These are phyloP conservation scores for Paraglomus occultum DNA, from an alignment of 192 early-diverging fungal genomes.

Conservation along the genomic window DNA sequence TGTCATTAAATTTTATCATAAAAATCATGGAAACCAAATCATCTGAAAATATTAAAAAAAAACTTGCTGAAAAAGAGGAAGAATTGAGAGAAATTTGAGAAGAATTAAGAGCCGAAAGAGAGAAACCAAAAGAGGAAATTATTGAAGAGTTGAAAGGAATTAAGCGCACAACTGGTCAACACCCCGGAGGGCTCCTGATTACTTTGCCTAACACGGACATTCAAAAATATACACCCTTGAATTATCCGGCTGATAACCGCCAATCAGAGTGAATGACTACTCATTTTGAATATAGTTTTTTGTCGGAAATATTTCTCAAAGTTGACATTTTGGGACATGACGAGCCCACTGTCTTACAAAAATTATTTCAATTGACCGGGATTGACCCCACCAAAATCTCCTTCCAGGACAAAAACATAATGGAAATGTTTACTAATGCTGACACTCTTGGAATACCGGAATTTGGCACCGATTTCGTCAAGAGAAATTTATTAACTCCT, in stretches of 20 bases:
- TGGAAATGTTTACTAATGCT: conserved; percentile 1
- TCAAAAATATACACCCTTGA: conserved; percentile 8
- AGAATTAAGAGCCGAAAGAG: background rate
- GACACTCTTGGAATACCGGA: conserved; percentile 13
- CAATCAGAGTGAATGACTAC: conserved; percentile 5
- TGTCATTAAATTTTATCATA: too few species aligned
- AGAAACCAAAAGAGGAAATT: conserved; percentile 11
- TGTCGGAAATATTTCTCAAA: conserved; percentile 9
- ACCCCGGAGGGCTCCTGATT: conserved; percentile 5
- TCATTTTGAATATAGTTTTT: conserved; percentile 20
- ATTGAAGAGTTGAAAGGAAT: conserved; percentile 26
- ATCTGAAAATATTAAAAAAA: conserved; percentile 4
- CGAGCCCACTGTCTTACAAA: conserved; percentile 8
- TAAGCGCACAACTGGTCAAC: conserved; percentile 23
- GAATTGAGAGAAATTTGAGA: background rate
- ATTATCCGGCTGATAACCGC: conserved; percentile 16
- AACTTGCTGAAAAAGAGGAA: background rate
- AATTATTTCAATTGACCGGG: conserved; percentile 12
- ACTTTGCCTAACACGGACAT: conserved; percentile 9
- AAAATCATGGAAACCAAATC: too few species aligned
- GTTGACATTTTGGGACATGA: conserved; percentile 19
- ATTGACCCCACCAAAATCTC: background rate
- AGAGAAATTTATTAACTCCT: conserved; percentile 14
- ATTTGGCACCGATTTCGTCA: conserved; percentile 16
- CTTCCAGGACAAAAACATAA: conserved; percentile 11